phyloP scores from a whole-genome alignment of 192 early-diverging fungal species.

The Coemansia sp. region DNA sequence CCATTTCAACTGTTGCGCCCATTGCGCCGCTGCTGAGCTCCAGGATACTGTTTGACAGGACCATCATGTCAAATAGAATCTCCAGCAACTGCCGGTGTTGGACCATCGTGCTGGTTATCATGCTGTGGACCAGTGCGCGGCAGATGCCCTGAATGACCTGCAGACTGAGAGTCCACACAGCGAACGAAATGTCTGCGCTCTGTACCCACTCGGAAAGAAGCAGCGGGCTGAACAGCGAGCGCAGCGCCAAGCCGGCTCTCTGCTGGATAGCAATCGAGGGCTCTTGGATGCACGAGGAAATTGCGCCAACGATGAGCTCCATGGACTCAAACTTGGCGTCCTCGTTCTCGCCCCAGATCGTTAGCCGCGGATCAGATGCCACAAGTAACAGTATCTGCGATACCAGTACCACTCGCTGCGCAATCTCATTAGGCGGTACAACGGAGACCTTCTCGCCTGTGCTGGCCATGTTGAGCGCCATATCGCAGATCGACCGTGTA shows the following conservation, averaged over 20 bases:
- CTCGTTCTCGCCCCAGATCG: constrained; percentile 70
- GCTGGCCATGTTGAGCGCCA: constrained; percentile 50
- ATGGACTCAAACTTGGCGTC: constrained; percentile 74
- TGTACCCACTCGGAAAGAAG: constrained; percentile 83
- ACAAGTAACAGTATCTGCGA: constrained; percentile 76
- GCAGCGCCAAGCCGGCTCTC: constrained; percentile 72
- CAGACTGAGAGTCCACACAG: constrained; percentile 78
- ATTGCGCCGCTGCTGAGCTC: constrained; percentile 70
- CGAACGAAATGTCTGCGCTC: constrained; percentile 66
- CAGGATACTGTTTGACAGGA: constrained; percentile 75
- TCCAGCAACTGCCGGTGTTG: constrained; percentile 55
- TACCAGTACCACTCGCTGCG: constrained; percentile 84
- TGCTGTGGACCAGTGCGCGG: constrained; percentile 57
- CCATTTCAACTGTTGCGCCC: constrained; percentile 54
- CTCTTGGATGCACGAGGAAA: constrained; percentile 78
- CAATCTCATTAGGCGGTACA: constrained; percentile 53
- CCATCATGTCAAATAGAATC: constrained; percentile 61
- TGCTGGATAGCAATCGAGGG: constrained; percentile 68
- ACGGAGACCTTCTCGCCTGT: constrained; percentile 50
- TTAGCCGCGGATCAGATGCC: constrained; percentile 73
- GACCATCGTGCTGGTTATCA: constrained; percentile 53
- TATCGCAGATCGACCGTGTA: constrained; percentile 48
- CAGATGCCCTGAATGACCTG: constrained; percentile 60
- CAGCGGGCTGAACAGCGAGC: constrained; percentile 70
- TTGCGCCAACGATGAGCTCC: constrained; percentile 68